A percentile compares a stretch with the other conserved stretches of the same genome.
These are phyloP conservation scores for Colletotrichum lentis DNA, from an alignment of 2,329 filamentous ascomycete genomes.

Conservation along the genomic window DNA sequence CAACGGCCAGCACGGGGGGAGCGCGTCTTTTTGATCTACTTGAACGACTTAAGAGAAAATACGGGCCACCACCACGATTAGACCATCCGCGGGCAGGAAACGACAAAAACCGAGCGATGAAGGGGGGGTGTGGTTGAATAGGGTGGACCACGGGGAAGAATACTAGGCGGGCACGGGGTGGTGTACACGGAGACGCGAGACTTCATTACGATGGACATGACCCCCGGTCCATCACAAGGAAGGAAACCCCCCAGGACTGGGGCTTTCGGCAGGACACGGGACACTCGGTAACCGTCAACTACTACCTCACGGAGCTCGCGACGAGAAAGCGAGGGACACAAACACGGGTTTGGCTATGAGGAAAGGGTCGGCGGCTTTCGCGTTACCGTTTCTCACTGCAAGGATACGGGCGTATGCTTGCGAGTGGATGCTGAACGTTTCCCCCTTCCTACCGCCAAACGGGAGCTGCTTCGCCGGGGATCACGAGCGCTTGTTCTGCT, in stretches of 20 bases:
- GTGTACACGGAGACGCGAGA: conserved; percentile 6
- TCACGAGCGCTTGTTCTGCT: not conserved
- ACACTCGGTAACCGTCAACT: not conserved
- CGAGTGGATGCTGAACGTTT: not conserved
- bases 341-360: not conserved
- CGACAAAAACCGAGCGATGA: conserved; percentile 2
- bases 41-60: conserved; percentile 5
- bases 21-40: not conserved
- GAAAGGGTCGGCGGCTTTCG: conserved; percentile 3
- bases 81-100: conserved; percentile 8
- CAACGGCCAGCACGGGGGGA: not conserved
- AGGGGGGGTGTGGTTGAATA: not conserved
- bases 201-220: not conserved
- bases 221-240: not conserved
- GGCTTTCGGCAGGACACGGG: conserved; percentile 22
- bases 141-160: not conserved
- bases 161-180: not conserved
- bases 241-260: not conserved
- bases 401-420: not conserved
- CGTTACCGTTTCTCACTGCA: not conserved
- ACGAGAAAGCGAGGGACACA: not conserved
- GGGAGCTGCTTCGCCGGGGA: conserved; percentile 4
- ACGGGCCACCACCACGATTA: not conserved
- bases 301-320: not conserved
- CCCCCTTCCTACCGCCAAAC: not conserved